A percentile compares a stretch with the other conserved stretches of the same genome.
These are phyloP conservation scores for Wickerhamiella musiphila DNA, from an alignment of 805 yeast species.

Conservation along the genomic window DNA sequence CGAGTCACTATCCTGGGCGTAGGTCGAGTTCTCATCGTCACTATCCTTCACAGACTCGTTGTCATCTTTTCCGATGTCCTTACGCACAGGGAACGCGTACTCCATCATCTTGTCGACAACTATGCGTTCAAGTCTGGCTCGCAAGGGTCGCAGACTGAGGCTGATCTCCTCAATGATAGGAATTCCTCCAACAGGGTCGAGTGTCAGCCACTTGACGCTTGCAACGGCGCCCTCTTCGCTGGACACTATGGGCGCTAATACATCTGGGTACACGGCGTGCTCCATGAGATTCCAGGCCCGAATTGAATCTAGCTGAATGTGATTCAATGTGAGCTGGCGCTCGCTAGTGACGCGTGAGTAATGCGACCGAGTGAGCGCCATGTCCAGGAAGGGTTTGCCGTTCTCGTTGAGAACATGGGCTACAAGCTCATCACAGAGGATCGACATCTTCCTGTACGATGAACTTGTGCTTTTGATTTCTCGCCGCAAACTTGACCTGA, in stretches of 20 bases:
- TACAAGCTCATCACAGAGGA: slow-evolving; percentile 50
- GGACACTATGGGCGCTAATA: slow-evolving; percentile 36
- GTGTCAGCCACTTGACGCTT: slow-evolving; percentile 54
- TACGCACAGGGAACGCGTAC: slow-evolving; percentile 47
- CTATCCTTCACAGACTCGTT: slow-evolving; percentile 8
- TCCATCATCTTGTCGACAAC: slow-evolving; percentile 45
- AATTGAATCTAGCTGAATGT: slow-evolving; percentile 39
- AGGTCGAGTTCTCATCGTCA: slow-evolving; percentile 4
- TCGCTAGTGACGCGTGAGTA: slow-evolving; percentile 45
- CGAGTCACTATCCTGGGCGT: slow-evolving; percentile 1
- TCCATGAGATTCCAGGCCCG: slow-evolving; percentile 51
- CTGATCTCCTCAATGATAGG: slow-evolving; percentile 54
- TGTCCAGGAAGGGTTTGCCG: slow-evolving; percentile 48
- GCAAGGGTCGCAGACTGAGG: slow-evolving; percentile 45
- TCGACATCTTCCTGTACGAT: slow-evolving; percentile 28
- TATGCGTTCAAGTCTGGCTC: slow-evolving; percentile 52
- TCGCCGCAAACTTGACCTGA: slow-evolving; percentile 18
- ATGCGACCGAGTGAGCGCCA: slow-evolving; percentile 43
- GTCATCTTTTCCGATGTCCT: slow-evolving; percentile 13
- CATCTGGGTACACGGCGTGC: slow-evolving; percentile 47
- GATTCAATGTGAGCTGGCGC: slow-evolving; percentile 51
- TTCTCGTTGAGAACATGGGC: slow-evolving; percentile 49
- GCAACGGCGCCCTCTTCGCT: slow-evolving; percentile 16
- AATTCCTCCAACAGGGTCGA: slow-evolving; percentile 79
- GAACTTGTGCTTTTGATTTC: slow-evolving; percentile 19